Evolutionary conservation across 805 yeast species (phyloP).

Genomic region (Hanseniaspora singularis): DNA sequence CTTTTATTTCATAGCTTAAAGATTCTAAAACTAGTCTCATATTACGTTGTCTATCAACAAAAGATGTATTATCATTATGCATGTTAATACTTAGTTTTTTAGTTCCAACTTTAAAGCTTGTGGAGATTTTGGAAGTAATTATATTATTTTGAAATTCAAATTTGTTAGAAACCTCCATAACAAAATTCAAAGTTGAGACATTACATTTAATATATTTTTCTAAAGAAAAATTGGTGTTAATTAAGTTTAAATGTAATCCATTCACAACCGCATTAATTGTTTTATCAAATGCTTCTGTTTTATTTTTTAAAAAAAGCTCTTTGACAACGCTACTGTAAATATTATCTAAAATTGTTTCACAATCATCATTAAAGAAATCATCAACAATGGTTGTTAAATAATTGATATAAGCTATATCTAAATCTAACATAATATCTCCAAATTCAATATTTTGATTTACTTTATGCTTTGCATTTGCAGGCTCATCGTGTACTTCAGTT

Average conservation of each 20-base stretch:
- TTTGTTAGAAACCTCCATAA: background rate
- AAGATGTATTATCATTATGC: background rate
- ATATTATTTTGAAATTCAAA: constrained; percentile 11
- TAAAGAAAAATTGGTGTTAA: background rate
- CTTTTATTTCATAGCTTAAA: background rate
- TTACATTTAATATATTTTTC: background rate
- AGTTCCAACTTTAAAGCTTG: background rate
- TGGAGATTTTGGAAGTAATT: background rate
- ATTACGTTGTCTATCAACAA: background rate
- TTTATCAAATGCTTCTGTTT: background rate
- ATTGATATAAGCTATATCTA: constrained; percentile 9
- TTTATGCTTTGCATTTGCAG: background rate
- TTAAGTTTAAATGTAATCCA: background rate
- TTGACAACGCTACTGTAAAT: constrained; percentile 8
- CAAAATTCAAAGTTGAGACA: background rate
- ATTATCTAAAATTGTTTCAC: constrained; percentile 8
- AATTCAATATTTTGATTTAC: background rate
- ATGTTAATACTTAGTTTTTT: constrained; percentile 1
- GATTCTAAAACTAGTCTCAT: constrained; percentile 12
- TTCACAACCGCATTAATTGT: background rate
- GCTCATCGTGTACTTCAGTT: background rate
- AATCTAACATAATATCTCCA: background rate
- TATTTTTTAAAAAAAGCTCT: constrained; percentile 1
- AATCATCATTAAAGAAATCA: background rate
- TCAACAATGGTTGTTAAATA: background rate